Conservation (phyloP, 495 filamentous ascomycete genomes). For the Tetracladium marchalianum region DNA sequence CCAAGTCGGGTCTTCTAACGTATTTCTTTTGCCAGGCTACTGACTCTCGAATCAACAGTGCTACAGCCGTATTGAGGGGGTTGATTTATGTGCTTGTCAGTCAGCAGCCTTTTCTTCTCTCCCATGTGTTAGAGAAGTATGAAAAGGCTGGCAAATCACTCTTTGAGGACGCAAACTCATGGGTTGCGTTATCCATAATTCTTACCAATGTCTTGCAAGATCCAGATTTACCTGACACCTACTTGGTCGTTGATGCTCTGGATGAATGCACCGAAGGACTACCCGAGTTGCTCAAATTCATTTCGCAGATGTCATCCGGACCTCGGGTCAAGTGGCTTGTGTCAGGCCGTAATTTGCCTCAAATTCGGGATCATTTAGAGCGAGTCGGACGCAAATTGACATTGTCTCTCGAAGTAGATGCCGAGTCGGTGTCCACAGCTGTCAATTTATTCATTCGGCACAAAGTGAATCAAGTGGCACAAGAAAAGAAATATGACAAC, state of each 20-base stretch:
- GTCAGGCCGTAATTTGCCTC: conserved; percentile 20
- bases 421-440: conserved; percentile 15
- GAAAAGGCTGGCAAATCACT: conserved; percentile 15
- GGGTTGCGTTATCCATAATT: conserved; percentile 18
- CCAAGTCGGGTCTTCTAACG: conserved; percentile 11
- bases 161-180: conserved; percentile 23
- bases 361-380: conserved; percentile 13
- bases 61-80: conserved; percentile 22
- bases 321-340: conserved; percentile 24
- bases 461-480: background rate
- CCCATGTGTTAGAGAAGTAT: conserved; percentile 21
- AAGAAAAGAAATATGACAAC: background rate
- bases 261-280: conserved; percentile 21
- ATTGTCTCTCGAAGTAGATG: conserved; percentile 26
- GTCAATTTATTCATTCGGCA: conserved; percentile 4
- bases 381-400: background rate
- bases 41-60: conserved; percentile 19
- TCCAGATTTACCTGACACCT: conserved; percentile 1
- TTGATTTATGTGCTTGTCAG: conserved; percentile 21
- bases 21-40: conserved; percentile 37
- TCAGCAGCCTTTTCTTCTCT: conserved; percentile 24
- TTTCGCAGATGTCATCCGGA: conserved; percentile 6
- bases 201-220: conserved; percentile 22
- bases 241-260: conserved; percentile 34
- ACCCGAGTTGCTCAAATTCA: conserved; percentile 2